Evolutionary conservation across 164 flowering plant species (phyloP).

Genomic region (Berberis thunbergii): DNA sequence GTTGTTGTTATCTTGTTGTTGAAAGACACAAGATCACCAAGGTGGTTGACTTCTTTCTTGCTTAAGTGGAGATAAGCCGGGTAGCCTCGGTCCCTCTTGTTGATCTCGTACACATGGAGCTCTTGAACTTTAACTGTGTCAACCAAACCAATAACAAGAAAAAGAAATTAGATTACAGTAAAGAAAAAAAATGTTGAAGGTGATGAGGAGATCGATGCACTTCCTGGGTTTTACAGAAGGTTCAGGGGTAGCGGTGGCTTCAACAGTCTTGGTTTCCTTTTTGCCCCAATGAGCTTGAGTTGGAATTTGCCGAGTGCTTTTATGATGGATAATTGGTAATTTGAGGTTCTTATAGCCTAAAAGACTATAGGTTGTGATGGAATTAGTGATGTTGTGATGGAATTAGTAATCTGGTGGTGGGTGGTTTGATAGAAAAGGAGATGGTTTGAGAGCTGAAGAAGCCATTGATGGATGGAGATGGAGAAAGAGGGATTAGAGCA

Average conservation of each 20-base stretch:
- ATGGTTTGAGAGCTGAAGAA: conserved; percentile 2
- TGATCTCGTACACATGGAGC: conserved; percentile 55
- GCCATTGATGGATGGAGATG: conserved; percentile 1
- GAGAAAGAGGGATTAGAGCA: background rate
- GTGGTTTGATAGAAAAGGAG: background rate
- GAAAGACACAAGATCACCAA: conserved; percentile 70
- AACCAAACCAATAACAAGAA: background rate
- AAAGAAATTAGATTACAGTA: background rate
- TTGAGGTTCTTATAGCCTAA: no score
- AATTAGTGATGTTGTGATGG: no score
- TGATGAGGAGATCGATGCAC: background rate
- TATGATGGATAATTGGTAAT: no score
- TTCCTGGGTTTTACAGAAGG: conserved; percentile 24
- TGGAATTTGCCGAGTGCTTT: no score
- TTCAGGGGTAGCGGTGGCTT: background rate
- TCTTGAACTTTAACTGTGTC: conserved; percentile 41
- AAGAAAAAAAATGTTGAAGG: background rate
- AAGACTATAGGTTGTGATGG: no score
- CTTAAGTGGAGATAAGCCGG: conserved; percentile 55
- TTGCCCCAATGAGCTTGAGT: conserved; percentile 8
- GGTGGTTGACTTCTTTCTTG: conserved; percentile 35
- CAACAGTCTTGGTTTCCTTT: background rate
- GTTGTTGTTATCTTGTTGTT: conserved; percentile 31
- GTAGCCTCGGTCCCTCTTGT: conserved; percentile 63
- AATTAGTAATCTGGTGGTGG: background rate